A percentile compares a stretch with the other conserved stretches of the same genome.
Conservation (phyloP, 768 basidiomycete species). For the Lentinula raphanica region DNA sequence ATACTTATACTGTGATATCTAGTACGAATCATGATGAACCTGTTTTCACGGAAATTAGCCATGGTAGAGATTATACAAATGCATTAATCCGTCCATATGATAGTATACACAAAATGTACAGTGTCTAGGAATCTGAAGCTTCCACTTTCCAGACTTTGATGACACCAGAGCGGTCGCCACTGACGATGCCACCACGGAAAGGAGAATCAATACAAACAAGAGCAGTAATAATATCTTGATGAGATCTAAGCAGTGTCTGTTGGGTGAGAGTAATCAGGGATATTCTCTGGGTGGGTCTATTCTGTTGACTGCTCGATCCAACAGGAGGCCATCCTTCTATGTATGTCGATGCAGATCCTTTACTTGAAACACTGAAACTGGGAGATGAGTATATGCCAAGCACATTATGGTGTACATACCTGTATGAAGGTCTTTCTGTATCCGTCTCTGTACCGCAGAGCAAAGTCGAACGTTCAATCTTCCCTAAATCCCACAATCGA, state of each 20-base stretch:
- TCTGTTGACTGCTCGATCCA: slow-evolving; percentile 43
- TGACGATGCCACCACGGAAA: slow-evolving; percentile 89
- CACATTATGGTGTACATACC: slow-evolving; percentile 43
- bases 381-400: background rate
- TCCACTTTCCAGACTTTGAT: slow-evolving; percentile 90
- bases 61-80: background rate
- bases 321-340: slow-evolving; percentile 58
- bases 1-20: too few species aligned
- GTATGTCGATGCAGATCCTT: slow-evolving; percentile 44
- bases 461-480: slow-evolving; percentile 66
- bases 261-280: slow-evolving; percentile 78
- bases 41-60: background rate
- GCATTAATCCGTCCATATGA: background rate
- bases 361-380: slow-evolving; percentile 28
- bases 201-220: slow-evolving; percentile 87
- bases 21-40: too few species aligned
- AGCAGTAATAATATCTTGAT: slow-evolving; percentile 87
- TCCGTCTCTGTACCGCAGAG: slow-evolving; percentile 78
- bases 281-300: slow-evolving; percentile 69
- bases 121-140: slow-evolving; percentile 10
- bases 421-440: slow-evolving; percentile 70
- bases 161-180: slow-evolving; percentile 83
- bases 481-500: slow-evolving; percentile 81
- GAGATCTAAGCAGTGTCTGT: slow-evolving; percentile 77
- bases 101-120: background rate